phyloP scores from a whole-genome alignment of 805 yeast species.

The Ogataea chonburiensis region DNA sequence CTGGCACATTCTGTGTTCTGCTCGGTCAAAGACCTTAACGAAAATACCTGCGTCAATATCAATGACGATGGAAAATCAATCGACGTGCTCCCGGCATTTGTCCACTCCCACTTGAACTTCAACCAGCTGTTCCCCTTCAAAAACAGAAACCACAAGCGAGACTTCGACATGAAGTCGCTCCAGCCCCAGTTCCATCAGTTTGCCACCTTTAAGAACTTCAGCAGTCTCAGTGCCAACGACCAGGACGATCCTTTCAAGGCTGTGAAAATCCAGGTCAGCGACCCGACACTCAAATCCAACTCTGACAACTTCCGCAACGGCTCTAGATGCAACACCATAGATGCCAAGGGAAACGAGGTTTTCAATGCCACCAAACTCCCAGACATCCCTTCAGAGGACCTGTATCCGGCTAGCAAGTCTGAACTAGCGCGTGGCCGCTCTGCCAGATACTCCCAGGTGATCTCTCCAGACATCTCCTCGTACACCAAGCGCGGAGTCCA shows the following conservation, averaged over 20 bases:
- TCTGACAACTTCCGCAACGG: slow-evolving; percentile 21
- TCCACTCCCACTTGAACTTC: slow-evolving; percentile 14
- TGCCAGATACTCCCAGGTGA: slow-evolving; percentile 20
- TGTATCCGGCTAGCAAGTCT: not conserved
- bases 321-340: slow-evolving; percentile 13
- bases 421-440: slow-evolving; percentile 14
- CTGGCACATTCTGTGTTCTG: slow-evolving; percentile 45
- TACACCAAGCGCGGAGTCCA: slow-evolving; percentile 5
- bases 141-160: slow-evolving; percentile 8
- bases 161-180: slow-evolving; percentile 6
- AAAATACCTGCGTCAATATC: slow-evolving; percentile 42
- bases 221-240: slow-evolving; percentile 9
- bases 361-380: slow-evolving; percentile 7
- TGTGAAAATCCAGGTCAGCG: slow-evolving; percentile 29
- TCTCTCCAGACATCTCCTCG: slow-evolving; percentile 22
- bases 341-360: slow-evolving; percentile 10
- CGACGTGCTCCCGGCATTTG: slow-evolving; percentile 30
- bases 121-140: slow-evolving; percentile 14
- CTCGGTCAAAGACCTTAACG: slow-evolving; percentile 31
- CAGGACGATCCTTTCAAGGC: slow-evolving; percentile 16
- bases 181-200: slow-evolving; percentile 21
- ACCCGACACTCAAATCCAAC: slow-evolving; percentile 22
- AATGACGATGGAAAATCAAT: slow-evolving; percentile 33
- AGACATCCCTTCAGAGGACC: slow-evolving; percentile 4
- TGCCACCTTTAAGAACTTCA: slow-evolving; percentile 16